phyloP scores from a whole-genome alignment of 2,329 filamentous ascomycete genomes.

The Ceratocystis harringtonii region DNA sequence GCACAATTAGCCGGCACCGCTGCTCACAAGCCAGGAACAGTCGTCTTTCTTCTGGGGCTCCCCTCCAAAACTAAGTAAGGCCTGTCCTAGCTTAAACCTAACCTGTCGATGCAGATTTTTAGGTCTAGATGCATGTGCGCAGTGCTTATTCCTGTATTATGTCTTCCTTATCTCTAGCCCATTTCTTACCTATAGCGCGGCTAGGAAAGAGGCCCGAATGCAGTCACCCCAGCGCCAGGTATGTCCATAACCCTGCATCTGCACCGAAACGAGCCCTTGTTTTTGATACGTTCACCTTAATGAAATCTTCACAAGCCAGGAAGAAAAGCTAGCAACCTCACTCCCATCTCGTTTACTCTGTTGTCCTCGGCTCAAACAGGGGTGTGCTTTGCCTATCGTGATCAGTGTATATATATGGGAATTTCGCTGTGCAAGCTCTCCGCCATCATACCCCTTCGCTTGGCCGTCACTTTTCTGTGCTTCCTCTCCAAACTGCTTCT shows the following conservation, averaged over 20 bases:
- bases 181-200: background rate
- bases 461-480: too few species aligned
- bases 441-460: too few species aligned
- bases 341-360: background rate
- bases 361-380: background rate
- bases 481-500: too few species aligned
- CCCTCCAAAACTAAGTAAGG: background rate
- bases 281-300: too few species aligned
- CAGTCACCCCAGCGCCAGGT: background rate
- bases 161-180: background rate
- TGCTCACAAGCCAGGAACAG: background rate
- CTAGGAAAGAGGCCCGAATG: slow-evolving; percentile 1
- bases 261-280: background rate
- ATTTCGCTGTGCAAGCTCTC: too few species aligned
- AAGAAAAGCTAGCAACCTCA: background rate
- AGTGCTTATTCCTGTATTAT: background rate
- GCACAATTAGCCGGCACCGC: background rate
- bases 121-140: background rate
- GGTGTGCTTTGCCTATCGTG: background rate
- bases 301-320: background rate
- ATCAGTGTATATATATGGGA: too few species aligned
- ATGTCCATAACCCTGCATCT: background rate
- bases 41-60: background rate
- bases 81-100: background rate
- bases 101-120: background rate